Evolutionary conservation across 1,284 basidiomycete genomes (phyloP).

Genomic region (Moniliophthora roreri): DNA sequence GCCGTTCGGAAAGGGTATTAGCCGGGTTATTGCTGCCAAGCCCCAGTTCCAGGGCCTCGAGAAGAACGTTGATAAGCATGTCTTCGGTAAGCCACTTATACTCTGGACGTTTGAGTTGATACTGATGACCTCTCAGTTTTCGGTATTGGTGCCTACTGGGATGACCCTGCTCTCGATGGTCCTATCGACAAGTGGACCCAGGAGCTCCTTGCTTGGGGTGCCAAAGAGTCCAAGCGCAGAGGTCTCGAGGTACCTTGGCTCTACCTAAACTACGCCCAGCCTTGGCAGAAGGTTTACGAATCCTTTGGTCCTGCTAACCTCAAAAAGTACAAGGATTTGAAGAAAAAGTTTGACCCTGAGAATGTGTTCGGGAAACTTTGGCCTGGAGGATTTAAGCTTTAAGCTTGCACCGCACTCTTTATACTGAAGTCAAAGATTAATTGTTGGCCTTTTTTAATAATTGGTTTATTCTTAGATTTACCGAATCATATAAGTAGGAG

Average conservation of each 20-base stretch:
- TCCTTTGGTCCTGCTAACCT: neutral
- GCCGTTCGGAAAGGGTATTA: too few relatives aligned
- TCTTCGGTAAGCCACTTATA: too few relatives aligned
- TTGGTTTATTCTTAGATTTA: too few relatives aligned
- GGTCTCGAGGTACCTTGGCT: neutral
- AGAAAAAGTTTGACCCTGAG: neutral
- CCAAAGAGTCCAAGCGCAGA: neutral
- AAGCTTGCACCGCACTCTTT: too few relatives aligned
- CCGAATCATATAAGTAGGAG: too few relatives aligned
- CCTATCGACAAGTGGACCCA: neutral
- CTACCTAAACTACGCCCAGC: slow-evolving; percentile 5
- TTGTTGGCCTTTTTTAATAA: too few relatives aligned
- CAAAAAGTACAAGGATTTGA: neutral
- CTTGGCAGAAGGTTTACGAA: slow-evolving; percentile 2
- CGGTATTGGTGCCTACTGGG: neutral
- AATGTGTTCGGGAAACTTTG: neutral
- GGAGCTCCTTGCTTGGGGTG: neutral
- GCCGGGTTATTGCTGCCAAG: too few relatives aligned
- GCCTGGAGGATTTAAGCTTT: slow-evolving; percentile 9
- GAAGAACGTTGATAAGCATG: too few relatives aligned
- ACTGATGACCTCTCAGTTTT: too few relatives aligned
- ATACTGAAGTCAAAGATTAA: too few relatives aligned
- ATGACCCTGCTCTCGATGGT: neutral
- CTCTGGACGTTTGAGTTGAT: too few relatives aligned
- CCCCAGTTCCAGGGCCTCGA: too few relatives aligned